Evolutionary conservation across 805 yeast genomes (phyloP).

Genomic region (Saccharomycopsis guyanensis): DNA sequence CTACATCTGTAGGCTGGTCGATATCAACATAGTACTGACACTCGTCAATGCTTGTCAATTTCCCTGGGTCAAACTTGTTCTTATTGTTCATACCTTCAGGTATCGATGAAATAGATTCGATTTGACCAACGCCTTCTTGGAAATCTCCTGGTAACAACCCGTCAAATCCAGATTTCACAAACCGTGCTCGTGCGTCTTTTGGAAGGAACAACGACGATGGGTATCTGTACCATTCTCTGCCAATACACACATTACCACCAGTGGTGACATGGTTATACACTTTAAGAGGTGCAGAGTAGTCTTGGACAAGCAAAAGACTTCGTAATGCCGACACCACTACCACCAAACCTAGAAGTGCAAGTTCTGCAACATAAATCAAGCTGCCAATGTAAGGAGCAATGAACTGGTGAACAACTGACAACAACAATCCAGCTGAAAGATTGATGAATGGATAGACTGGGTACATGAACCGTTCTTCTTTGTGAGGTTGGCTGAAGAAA

Average conservation of each 20-base stretch:
- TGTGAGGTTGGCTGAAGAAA: slow-evolving; percentile 75
- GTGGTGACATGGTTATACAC: slow-evolving; percentile 40
- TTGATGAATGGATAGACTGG: slow-evolving; percentile 72
- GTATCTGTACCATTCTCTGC: slow-evolving; percentile 91
- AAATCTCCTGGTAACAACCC: slow-evolving; percentile 90
- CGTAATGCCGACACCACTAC: slow-evolving; percentile 39
- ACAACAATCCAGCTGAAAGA: slow-evolving; percentile 46
- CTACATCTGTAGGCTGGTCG: slow-evolving; percentile 37
- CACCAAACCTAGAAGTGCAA: slow-evolving; percentile 14
- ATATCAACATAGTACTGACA: slow-evolving; percentile 75
- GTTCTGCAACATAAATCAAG: background rate
- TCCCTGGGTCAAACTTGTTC: slow-evolving; percentile 56
- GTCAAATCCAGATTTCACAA: slow-evolving; percentile 70
- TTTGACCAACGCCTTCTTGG: slow-evolving; percentile 33
- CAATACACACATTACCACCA: slow-evolving; percentile 65
- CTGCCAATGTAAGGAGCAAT: background rate
- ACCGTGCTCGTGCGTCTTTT: slow-evolving; percentile 51
- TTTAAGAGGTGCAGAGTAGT: slow-evolving; percentile 67
- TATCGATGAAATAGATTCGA: slow-evolving; percentile 34
- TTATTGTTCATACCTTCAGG: slow-evolving; percentile 71
- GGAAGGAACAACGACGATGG: slow-evolving; percentile 84
- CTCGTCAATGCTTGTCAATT: slow-evolving; percentile 37
- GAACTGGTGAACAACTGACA: slow-evolving; percentile 15
- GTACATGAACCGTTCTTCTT: slow-evolving; percentile 86
- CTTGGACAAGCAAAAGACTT: slow-evolving; percentile 49